Conservation (phyloP, 352 stramenopile species). For the Phytophthora cactorum region DNA sequence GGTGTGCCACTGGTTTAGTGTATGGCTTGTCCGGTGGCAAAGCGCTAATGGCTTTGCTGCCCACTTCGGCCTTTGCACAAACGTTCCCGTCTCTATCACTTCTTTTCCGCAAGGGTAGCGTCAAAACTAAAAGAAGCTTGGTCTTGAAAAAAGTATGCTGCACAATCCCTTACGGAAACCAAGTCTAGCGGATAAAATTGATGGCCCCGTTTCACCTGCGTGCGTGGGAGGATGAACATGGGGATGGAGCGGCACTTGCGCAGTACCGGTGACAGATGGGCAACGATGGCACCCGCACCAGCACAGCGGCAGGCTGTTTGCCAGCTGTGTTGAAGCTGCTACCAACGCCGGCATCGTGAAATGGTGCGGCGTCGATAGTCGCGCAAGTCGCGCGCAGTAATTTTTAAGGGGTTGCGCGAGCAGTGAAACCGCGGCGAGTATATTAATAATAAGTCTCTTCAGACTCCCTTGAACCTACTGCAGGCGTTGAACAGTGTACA, state of each 20-base stretch:
- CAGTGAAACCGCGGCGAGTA: constrained; percentile 14
- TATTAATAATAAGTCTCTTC: no score
- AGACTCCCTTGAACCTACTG: constrained; percentile 18
- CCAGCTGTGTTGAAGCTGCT: constrained; percentile 27
- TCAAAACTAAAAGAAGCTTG: constrained; percentile 19
- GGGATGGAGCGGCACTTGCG: constrained; percentile 6
- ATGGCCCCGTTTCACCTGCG: neutral
- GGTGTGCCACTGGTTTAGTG: neutral
- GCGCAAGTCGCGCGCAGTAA: constrained; percentile 13
- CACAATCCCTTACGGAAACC: constrained; percentile 18
- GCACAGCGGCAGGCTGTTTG: neutral
- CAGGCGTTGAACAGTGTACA: constrained; percentile 10
- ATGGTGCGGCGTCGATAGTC: constrained; percentile 20
- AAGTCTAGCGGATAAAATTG: constrained; percentile 3
- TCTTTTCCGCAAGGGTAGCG: neutral
- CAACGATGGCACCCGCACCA: neutral
- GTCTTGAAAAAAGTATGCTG: constrained; percentile 16
- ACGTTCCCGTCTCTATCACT: neutral
- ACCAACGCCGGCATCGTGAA: neutral
- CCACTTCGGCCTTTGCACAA: constrained; percentile 15
- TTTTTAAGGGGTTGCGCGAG: constrained; percentile 19
- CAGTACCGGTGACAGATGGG: neutral
- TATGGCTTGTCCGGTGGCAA: constrained; percentile 3
- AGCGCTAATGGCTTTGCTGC: constrained; percentile 26
- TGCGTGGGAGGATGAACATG: constrained; percentile 11